Conservation (phyloP, 441 rosid genomes). For the Gossypium schwendimanii region DNA sequence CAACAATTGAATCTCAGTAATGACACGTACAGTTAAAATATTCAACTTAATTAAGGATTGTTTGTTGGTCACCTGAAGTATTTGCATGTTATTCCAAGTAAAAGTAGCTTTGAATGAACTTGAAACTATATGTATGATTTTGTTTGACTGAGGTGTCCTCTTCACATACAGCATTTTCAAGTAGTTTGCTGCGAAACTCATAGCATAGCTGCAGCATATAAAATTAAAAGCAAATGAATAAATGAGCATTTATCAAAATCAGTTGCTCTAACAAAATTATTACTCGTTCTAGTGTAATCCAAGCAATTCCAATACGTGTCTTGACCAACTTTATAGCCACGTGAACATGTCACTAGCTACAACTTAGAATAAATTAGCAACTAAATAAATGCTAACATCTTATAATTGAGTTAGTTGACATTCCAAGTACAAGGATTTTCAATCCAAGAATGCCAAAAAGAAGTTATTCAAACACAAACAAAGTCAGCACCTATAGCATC, state of each 20-base stretch:
- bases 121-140: constrained; percentile 68
- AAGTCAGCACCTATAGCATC: background rate
- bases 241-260: background rate
- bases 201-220: constrained; percentile 54
- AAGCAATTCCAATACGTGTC: background rate
- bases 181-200: constrained; percentile 69
- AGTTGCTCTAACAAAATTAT: background rate
- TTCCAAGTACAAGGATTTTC: background rate
- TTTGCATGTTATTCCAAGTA: constrained; percentile 87
- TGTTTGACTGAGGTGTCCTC: constrained; percentile 74
- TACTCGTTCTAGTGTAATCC: background rate
- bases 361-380: background rate
- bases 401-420: background rate
- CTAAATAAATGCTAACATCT: background rate
- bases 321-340: background rate
- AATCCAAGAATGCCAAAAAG: background rate
- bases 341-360: background rate
- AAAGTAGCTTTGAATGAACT: constrained; percentile 75
- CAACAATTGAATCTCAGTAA: constrained; percentile 5
- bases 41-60: background rate
- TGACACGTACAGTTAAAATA: background rate
- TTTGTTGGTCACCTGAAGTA: constrained; percentile 61
- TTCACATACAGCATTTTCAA: constrained; percentile 69
- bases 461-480: background rate
- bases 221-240: background rate